Evolutionary conservation across 768 basidiomycete genomes (phyloP).

Genomic region (Tricholoma sp.): DNA sequence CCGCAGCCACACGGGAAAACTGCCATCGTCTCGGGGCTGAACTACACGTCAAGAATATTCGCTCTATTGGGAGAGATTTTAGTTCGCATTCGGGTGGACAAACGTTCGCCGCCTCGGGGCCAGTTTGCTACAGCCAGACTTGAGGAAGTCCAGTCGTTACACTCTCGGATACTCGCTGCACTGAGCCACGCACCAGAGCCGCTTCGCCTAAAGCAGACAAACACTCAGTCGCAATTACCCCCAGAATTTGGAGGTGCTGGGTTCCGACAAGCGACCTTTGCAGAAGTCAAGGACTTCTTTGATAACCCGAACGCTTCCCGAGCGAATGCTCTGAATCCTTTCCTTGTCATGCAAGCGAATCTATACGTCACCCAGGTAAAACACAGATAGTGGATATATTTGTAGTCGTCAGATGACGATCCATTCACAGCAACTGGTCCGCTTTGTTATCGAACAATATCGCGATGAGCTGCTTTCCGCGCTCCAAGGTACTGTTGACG

Average conservation of each 20-base stretch:
- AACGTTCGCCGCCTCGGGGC: conserved; percentile 78
- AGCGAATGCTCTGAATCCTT: conserved; percentile 82
- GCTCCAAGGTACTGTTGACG: conserved; percentile 60
- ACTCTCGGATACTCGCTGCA: conserved; percentile 68
- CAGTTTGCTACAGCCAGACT: conserved; percentile 81
- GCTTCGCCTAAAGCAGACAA: conserved; percentile 59
- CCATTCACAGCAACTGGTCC: conserved; percentile 75
- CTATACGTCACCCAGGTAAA: conserved; percentile 86
- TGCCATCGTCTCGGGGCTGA: conserved; percentile 79
- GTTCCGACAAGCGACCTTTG: conserved; percentile 79
- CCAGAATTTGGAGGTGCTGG: conserved; percentile 64
- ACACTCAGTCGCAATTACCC: conserved; percentile 42
- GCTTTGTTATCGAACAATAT: conserved; percentile 90
- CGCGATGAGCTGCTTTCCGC: conserved; percentile 76
- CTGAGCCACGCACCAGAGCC: conserved; percentile 74
- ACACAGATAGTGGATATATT: neutral
- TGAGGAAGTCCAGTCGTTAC: conserved; percentile 79
- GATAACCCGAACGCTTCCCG: conserved; percentile 85
- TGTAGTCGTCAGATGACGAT: neutral
- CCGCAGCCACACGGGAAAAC: conserved; percentile 87
- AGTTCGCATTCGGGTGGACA: conserved; percentile 82
- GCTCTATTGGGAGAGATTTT: conserved; percentile 82
- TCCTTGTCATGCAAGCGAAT: conserved; percentile 89
- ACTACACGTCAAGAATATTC: conserved; percentile 83
- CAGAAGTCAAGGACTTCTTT: conserved; percentile 87